Evolutionary conservation across 345 rosid genomes (phyloP), one percentile per base, ranked within the genome.

Genomic region (Boechera divaricarpa): DNA sequence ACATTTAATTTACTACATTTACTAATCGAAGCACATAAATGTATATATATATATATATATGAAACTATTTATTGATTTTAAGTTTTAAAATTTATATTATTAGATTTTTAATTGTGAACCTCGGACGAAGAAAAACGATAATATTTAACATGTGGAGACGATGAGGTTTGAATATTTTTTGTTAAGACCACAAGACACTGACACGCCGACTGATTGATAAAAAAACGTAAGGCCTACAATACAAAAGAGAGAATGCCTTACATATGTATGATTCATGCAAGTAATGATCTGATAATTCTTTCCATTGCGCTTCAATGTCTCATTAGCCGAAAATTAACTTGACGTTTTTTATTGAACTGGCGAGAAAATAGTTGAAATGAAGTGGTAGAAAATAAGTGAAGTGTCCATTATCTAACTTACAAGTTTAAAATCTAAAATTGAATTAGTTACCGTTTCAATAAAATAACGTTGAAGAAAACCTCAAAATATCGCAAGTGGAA

Each of bases 131-230:
- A 42, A 36, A n/a, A 26, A 44, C 4, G 7, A 18, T 32, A 15
- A 3, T 55, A 13, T 56, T 12, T 64, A 16, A 11, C 5, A 48
- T 18, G 47, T 55, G 26, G 18, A 26, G 32, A 29, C 49, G 45
- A 38, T 29, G 73, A 67, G 49, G 41, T 62, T 69, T 53, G 41
- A 41, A 53, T 8, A 7, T 16, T 7, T 2, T 2, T 13, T 11
- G 7, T 61, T 49, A 35, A 26, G 28, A 54, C 52, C 75, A 63
- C 42, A 26, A 61, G 32, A 77, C 49, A 54, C 35, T 63, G 71
- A 63, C 42, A 69, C 69, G 58, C 63, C 49, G 33, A 54, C 75
- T 45, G 28, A 26, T 60, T 28, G 24, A 28, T 2, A 2, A 6
- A 67, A 51, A 53, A 2, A 13, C 5, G 39, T 13, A 44, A 55